A percentile compares a stretch with the other conserved stretches of the same genome.
Evolutionary conservation across 768 basidiomycete species (phyloP).

Genomic region (Infundibulicybe gibba): DNA sequence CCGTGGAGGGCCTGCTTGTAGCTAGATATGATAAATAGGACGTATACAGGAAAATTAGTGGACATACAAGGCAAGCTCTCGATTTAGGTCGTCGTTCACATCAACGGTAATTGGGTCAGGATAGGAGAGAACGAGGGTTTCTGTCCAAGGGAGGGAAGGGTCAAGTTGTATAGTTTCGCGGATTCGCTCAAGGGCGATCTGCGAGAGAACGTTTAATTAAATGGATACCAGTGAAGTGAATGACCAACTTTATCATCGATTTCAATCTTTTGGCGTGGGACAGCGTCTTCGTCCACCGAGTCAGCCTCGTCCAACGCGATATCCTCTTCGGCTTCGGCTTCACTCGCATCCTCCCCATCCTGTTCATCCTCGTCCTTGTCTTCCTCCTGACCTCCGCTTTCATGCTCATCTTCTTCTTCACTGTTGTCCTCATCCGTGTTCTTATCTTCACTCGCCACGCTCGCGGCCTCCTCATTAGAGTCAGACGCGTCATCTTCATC

Average conservation of each 20-base stretch:
- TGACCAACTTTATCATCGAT: constrained; percentile 73
- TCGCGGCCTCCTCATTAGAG: constrained; percentile 24
- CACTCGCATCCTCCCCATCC: constrained; percentile 42
- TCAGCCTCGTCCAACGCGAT: constrained; percentile 70
- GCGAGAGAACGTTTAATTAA: neutral
- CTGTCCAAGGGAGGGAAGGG: constrained; percentile 76
- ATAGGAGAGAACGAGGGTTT: constrained; percentile 71
- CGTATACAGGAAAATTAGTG: neutral
- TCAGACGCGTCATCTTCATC: constrained; percentile 25
- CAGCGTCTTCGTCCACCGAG: constrained; percentile 73
- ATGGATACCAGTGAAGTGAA: neutral
- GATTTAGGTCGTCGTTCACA: constrained; percentile 85
- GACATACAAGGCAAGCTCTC: constrained; percentile 93
- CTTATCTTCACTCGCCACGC: constrained; percentile 25
- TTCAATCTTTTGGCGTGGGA: constrained; percentile 80
- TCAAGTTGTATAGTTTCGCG: constrained; percentile 75
- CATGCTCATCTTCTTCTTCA: constrained; percentile 12
- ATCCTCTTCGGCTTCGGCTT: constrained; percentile 36
- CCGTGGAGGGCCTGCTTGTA: constrained; percentile 93
- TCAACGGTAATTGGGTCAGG: constrained; percentile 73
- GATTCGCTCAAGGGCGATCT: constrained; percentile 81
- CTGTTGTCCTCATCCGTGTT: constrained; percentile 22
- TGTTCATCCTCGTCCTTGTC: constrained; percentile 39
- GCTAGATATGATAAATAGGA: constrained; percentile 35
- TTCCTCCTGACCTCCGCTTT: constrained; percentile 23